phyloP scores from a whole-genome alignment of 148 eudicot species.

The Dysphania ambrosioides region DNA sequence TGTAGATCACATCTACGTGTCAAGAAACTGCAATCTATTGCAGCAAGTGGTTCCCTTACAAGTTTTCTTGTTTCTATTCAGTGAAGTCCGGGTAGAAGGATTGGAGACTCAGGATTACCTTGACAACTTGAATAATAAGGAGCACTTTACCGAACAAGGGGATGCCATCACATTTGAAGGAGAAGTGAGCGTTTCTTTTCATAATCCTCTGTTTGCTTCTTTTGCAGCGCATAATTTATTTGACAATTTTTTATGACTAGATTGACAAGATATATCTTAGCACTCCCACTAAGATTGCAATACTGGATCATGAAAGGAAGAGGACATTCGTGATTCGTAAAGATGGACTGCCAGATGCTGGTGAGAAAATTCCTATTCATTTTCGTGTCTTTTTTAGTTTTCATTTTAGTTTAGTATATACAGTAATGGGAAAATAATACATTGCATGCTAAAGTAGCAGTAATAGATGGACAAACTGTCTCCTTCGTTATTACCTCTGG shows the following conservation, averaged over 20 bases:
- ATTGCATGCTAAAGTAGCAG: neutral
- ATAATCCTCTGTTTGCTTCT: constrained; percentile 7
- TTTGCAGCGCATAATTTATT: neutral
- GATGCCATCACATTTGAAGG: constrained; percentile 93
- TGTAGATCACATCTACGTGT: neutral
- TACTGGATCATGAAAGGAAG: constrained; percentile 89
- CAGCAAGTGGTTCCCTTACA: constrained; percentile 1
- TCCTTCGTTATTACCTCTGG: neutral
- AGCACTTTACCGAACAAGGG: constrained; percentile 90
- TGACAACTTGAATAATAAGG: constrained; percentile 70
- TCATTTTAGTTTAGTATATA: neutral
- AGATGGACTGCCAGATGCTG: constrained; percentile 98
- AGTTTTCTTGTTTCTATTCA: constrained; percentile 30
- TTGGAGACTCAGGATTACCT: constrained; percentile 85
- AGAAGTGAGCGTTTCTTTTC: constrained; percentile 49
- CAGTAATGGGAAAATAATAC: neutral
- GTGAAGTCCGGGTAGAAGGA: constrained; percentile 97
- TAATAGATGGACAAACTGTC: neutral
- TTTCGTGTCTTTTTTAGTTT: neutral
- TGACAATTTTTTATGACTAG: constrained; percentile 31
- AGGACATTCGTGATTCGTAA: constrained; percentile 82
- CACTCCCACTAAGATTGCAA: constrained; percentile 86
- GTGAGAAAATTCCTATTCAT: constrained; percentile 34
- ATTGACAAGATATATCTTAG: constrained; percentile 86
- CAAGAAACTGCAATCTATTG: neutral